Percentiles rank a stretch among this genome's conserved stretches.
Conservation (phyloP, 2,329 filamentous ascomycete species). For the Xylariaceae sp. region DNA sequence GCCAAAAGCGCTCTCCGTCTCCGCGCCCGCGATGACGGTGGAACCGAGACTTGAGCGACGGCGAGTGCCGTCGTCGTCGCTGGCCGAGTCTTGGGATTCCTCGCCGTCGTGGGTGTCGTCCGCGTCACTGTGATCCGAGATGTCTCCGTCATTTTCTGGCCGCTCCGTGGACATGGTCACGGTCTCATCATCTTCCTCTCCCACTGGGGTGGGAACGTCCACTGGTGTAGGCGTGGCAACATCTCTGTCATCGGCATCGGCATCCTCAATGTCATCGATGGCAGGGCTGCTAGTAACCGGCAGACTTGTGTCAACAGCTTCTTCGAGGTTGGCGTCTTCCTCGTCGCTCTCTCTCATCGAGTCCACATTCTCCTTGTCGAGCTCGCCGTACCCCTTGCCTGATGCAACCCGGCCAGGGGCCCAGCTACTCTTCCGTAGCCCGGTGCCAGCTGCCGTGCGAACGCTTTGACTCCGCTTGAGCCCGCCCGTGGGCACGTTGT, state of each 20-base stretch:
- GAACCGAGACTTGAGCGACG: slow-evolving; percentile 44
- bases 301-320: too few relatives aligned
- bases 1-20: slow-evolving; percentile 13
- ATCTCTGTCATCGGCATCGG: neutral
- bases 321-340: slow-evolving; percentile 44
- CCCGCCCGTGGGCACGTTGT: slow-evolving; percentile 59
- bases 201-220: slow-evolving; percentile 13
- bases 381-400: slow-evolving; percentile 45
- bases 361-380: slow-evolving; percentile 59
- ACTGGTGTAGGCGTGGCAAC: slow-evolving; percentile 24
- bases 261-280: neutral
- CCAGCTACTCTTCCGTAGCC: slow-evolving; percentile 65
- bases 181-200: slow-evolving; percentile 29
- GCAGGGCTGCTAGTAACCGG: slow-evolving; percentile 24
- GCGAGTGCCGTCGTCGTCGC: slow-evolving; percentile 46
- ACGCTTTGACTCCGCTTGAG: slow-evolving; percentile 76
- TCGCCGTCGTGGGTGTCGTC: slow-evolving; percentile 19
- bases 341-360: slow-evolving; percentile 58
- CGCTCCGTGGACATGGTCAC: slow-evolving; percentile 16
- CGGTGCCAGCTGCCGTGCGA: slow-evolving; percentile 49
- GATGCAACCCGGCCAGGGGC: slow-evolving; percentile 38
- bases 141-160: slow-evolving; percentile 28
- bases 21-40: slow-evolving; percentile 37
- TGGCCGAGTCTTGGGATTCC: slow-evolving; percentile 29
- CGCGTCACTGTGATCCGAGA: slow-evolving; percentile 26